Evolutionary conservation across 208 protist species (phyloP), one percentile per base, ranked within the genome.

Genomic region (Trypanosoma boissoni): DNA sequence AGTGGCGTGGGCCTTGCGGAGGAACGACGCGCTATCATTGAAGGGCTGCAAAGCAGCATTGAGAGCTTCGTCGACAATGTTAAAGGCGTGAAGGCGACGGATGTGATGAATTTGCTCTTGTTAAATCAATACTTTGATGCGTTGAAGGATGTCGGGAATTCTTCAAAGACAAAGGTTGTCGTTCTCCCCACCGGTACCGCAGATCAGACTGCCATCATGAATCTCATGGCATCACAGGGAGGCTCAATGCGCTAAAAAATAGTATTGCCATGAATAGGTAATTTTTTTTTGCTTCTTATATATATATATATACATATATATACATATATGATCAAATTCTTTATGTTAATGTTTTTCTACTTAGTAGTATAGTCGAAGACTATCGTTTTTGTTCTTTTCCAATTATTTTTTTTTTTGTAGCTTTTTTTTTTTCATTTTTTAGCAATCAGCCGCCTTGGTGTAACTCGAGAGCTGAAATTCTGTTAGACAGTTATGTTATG

Each of bases 51-150:
- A 49, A 74, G 64, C 49, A 78, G 68, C 69, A 86, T 89, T 57
- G 80, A 83, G 53, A 59, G 52, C 20, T 87, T 88, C 28, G 70
- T 78, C 6, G 60, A 77, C 26, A 63, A 36, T 5, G 80, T 87
- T 5, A 74, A 74, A 7, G 77, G 62, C 24, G 74, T 83, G 60
- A 54, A 20, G 9, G 70, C 74, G 14, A 59, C 59, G n/a, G 78
- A 85, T 23, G 81, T 89, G 12, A 85, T 89, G 78, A 75, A 85
- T 44, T 64, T 92, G 55, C 58, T 89, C 2, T 60, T 92, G 29
- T 64, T 92, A 51, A 92, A 87, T 44, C 85, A 92, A 68, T 89
- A 89, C 74, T 92, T 89, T 55, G 82, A 92, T 55, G 65, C 85
- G 43, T 69, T 92, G 74, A 92, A 92, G 62, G 85, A 85, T 28